Conservation (phyloP, 163 green algal genomes). For the Scenedesmus sp. region DNA sequence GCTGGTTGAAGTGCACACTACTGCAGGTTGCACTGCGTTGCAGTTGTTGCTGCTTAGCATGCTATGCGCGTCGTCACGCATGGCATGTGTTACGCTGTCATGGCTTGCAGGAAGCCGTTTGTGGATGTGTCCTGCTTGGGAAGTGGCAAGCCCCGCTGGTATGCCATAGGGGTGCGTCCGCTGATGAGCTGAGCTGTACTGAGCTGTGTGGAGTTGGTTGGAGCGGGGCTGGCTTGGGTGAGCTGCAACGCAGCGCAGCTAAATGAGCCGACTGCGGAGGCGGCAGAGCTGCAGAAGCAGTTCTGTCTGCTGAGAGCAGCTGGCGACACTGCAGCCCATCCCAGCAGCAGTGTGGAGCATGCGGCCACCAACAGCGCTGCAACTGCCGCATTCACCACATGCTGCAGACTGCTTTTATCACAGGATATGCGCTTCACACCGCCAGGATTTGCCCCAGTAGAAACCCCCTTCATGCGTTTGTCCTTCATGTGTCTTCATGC, state of each 20-base stretch:
- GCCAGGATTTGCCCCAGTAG: too few species aligned
- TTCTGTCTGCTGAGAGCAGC: neutral
- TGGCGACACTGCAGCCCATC: neutral
- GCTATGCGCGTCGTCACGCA: neutral
- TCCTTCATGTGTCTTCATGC: neutral
- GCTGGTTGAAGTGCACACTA: too few species aligned
- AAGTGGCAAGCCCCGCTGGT: slow-evolving; percentile 26
- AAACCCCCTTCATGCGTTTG: too few species aligned
- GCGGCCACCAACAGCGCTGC: too few species aligned
- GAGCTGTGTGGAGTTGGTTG: too few species aligned
- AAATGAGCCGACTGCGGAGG: too few species aligned
- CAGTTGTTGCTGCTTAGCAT: neutral
- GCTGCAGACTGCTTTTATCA: neutral
- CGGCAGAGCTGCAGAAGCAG: neutral
- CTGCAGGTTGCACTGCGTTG: too few species aligned
- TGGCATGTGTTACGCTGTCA: too few species aligned
- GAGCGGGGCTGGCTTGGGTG: too few species aligned
- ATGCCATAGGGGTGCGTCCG: slow-evolving; percentile 42
- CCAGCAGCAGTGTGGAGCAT: neutral
- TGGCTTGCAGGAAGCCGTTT: neutral
- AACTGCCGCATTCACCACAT: neutral
- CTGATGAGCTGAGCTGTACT: neutral
- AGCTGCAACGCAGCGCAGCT: too few species aligned
- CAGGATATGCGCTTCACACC: neutral
- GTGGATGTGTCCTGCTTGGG: slow-evolving; percentile 47